Percentiles rank a stretch among this genome's conserved stretches.
Evolutionary conservation across 2,329 filamentous ascomycete genomes (phyloP).

Genomic region (Colletotrichum endophyticum): DNA sequence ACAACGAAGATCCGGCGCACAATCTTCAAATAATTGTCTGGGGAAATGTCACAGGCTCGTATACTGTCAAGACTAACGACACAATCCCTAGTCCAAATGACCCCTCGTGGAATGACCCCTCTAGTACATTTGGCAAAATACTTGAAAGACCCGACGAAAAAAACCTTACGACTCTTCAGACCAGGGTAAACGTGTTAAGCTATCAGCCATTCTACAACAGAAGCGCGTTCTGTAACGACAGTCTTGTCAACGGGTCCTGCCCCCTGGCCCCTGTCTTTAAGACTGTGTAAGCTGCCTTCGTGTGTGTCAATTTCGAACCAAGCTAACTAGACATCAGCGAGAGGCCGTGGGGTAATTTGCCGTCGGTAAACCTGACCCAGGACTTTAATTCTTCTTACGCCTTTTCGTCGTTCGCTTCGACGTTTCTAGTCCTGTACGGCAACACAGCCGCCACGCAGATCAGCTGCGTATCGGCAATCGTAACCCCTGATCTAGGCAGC

Average conservation of each 20-base stretch:
- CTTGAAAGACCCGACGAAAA: conserved; percentile 58
- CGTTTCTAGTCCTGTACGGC: conserved; percentile 77
- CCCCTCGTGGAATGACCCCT: conserved; percentile 62
- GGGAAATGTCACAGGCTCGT: conserved; percentile 86
- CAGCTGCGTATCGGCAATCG: conserved; percentile 79
- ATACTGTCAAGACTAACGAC: conserved; percentile 25
- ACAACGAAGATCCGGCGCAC: conserved; percentile 63
- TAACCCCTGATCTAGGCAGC: conserved; percentile 82
- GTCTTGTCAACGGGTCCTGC: conserved; percentile 67
- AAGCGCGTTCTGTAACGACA: conserved; percentile 70
- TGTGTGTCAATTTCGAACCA: neutral
- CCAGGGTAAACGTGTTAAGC: conserved; percentile 74
- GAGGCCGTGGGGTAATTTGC: conserved; percentile 52
- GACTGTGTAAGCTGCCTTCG: conserved; percentile 34
- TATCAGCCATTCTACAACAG: conserved; percentile 70
- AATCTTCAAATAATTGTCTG: conserved; percentile 81
- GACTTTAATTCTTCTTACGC: conserved; percentile 83
- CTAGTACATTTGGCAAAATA: conserved; percentile 82
- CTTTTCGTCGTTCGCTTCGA: conserved; percentile 81
- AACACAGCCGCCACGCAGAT: conserved; percentile 67
- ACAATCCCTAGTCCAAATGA: conserved; percentile 50
- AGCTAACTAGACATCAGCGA: neutral
- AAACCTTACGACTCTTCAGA: conserved; percentile 75
- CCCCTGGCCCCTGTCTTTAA: conserved; percentile 78
- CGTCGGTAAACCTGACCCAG: conserved; percentile 75